Evolutionary conservation across 2,329 filamentous ascomycete genomes (phyloP).

Genomic region (Hypoxylon sp.): DNA sequence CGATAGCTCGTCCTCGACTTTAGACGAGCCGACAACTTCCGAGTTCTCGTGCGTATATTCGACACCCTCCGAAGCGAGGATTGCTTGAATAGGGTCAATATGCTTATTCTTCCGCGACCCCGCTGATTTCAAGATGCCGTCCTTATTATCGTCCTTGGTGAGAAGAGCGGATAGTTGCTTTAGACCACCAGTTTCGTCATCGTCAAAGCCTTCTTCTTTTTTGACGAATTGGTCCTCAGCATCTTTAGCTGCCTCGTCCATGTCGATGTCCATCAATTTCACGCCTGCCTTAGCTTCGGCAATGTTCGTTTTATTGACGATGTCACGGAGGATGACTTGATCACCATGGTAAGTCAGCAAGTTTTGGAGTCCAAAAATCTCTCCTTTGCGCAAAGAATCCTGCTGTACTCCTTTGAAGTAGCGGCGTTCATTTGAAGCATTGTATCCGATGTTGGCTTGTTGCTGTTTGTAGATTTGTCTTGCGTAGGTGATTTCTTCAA

Average conservation of each 20-base stretch:
- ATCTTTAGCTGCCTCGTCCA: slow-evolving; percentile 72
- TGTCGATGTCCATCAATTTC: slow-evolving; percentile 81
- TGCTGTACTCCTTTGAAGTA: slow-evolving; percentile 98
- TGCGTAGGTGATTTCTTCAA: slow-evolving; percentile 97
- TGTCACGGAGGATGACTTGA: slow-evolving; percentile 88
- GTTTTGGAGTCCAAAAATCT: slow-evolving; percentile 92
- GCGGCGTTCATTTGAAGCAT: slow-evolving; percentile 88
- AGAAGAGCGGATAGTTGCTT: slow-evolving; percentile 78
- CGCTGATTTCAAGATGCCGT: slow-evolving; percentile 54
- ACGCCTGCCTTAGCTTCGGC: slow-evolving; percentile 92
- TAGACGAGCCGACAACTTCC: slow-evolving; percentile 93
- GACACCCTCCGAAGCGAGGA: slow-evolving; percentile 88
- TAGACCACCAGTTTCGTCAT: slow-evolving; percentile 77
- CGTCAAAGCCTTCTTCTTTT: slow-evolving; percentile 63
- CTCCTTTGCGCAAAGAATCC: slow-evolving; percentile 84
- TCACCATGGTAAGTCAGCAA: slow-evolving; percentile 86
- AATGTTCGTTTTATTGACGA: slow-evolving; percentile 98
- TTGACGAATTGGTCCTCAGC: slow-evolving; percentile 62
- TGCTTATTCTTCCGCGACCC: slow-evolving; percentile 63
- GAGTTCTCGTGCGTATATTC: slow-evolving; percentile 97
- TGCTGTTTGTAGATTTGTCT: slow-evolving; percentile 99
- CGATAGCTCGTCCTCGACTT: slow-evolving; percentile 88
- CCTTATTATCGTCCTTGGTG: slow-evolving; percentile 63
- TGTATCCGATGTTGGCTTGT: slow-evolving; percentile 97
- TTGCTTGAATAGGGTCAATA: slow-evolving; percentile 86